These are phyloP conservation scores for Solanum piurae DNA, from an alignment of 257 asterid species.

Conservation along the genomic window DNA sequence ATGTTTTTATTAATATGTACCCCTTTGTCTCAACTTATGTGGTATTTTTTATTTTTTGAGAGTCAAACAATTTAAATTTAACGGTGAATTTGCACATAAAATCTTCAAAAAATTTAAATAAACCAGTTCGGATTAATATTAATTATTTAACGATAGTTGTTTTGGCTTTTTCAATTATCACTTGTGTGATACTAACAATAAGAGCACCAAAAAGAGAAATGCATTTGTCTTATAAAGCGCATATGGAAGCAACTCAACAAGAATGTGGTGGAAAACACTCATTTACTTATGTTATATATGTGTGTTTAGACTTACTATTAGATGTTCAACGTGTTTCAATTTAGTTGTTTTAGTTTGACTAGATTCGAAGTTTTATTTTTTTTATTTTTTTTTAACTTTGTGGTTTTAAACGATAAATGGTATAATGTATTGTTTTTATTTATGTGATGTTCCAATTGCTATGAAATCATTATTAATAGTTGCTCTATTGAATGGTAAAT, in stretches of 20 bases:
- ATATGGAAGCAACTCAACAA: background rate
- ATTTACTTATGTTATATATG: too few species aligned
- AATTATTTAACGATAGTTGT: conserved; percentile 19
- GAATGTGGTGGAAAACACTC: too few species aligned
- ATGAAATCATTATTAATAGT: background rate
- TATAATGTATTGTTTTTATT: too few species aligned
- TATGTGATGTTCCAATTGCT: background rate
- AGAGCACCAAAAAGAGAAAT: conserved; percentile 42
- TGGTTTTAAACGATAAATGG: background rate
- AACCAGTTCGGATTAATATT: background rate
- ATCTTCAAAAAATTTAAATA: too few species aligned
- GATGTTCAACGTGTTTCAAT: background rate
- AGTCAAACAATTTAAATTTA: too few species aligned
- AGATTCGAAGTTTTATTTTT: too few species aligned
- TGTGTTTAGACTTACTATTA: too few species aligned
- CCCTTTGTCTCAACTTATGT: too few species aligned
- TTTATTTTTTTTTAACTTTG: too few species aligned
- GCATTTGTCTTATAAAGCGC: background rate
- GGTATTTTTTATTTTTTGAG: fast-evolving
- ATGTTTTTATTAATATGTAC: too few species aligned
- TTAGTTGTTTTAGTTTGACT: too few species aligned
- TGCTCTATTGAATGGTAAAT: background rate
- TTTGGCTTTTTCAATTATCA: conserved; percentile 7
- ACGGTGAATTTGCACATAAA: too few species aligned
- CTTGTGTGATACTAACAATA: conserved; percentile 11